Evolutionary conservation across 2,329 filamentous ascomycete species (phyloP), one percentile per base, ranked within the genome.

Genomic region (Aspergillus uvarum): DNA sequence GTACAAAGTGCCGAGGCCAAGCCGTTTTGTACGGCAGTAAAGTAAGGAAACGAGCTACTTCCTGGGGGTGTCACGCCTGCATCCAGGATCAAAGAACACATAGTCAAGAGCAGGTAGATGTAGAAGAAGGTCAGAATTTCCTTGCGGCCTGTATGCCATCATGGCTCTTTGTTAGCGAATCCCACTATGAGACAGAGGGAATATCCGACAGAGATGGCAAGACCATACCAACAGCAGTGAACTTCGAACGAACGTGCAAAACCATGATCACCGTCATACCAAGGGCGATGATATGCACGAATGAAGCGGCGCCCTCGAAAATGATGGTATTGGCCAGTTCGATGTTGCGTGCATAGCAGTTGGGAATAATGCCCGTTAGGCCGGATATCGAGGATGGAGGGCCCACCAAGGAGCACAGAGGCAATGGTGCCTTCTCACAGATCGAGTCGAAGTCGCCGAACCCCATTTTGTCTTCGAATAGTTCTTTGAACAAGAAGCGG

Each of bases 301-400:
- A 92, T 63, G 91, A 91, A 22, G 92, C 88, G 29, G 93, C 95
- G 72, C 89, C 91, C 79, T 98, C 88, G 76, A 99, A 99, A 72
- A 99, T 99, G 80, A 98, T 94, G 47, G 95, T 99, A 80, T 99
- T 99, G 68, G 93, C 95, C 67, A 98, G 79, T 78, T 97, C 93
- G 76, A 99, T 94, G 71, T 95, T 96, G 61, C 95, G 88, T 61
- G 95, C 91, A 80, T 94, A 98, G 82, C 95, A 99, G 72, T 88
- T 86, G 59, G 95, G 87, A 75, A 96, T 89, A 66, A 97, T 95
- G 67, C 92, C 91, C 12, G 88, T 85, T 59, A 85, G 83, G 65
- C 92, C 86, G 31, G 87, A 87, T 69, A 89, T 85, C 50, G 76
- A 67, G n/a, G 78, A 79, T 5, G 73, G 67, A 32, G 89, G 85